A percentile compares a stretch with the other conserved stretches of the same genome.
These are phyloP conservation scores for Rhododendron ferrugineum DNA, from an alignment of 148 eudicot genomes.

Conservation along the genomic window DNA sequence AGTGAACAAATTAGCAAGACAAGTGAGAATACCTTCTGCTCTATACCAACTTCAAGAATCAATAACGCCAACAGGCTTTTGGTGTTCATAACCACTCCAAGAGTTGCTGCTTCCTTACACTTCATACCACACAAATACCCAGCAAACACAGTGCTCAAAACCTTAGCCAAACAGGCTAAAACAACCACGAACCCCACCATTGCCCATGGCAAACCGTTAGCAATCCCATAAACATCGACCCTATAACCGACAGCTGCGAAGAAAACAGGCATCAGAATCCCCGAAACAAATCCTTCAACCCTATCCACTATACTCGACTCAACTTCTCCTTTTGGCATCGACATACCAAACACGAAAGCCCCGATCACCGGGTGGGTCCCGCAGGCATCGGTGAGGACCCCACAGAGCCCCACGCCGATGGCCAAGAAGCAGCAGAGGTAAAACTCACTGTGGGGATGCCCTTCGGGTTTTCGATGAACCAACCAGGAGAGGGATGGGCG, in stretches of 20 bases:
- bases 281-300: constrained; percentile 54
- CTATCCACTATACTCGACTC: constrained; percentile 32
- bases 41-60: constrained; percentile 32
- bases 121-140: constrained; percentile 4
- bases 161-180: constrained; percentile 20
- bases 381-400: constrained; percentile 25
- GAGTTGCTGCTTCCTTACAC: constrained; percentile 24
- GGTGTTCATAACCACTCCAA: constrained; percentile 42
- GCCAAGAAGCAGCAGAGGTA: constrained; percentile 25
- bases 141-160: constrained; percentile 26
- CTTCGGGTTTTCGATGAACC: constrained; percentile 19
- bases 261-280: constrained; percentile 53
- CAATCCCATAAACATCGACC: constrained; percentile 5
- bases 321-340: constrained; percentile 42
- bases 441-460: constrained; percentile 32
- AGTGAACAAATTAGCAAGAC: background rate
- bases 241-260: constrained; percentile 31
- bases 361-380: constrained; percentile 53
- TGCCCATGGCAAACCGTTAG: background rate
- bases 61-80: constrained; percentile 48
- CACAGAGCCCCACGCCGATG: constrained; percentile 30
- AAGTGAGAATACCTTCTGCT: constrained; percentile 35
- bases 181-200: constrained; percentile 4
- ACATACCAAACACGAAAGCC: constrained; percentile 47
- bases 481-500: constrained; percentile 33